Conservation (phyloP, 805 yeast genomes). For the Cyberlindnera samutprakarnensis region DNA sequence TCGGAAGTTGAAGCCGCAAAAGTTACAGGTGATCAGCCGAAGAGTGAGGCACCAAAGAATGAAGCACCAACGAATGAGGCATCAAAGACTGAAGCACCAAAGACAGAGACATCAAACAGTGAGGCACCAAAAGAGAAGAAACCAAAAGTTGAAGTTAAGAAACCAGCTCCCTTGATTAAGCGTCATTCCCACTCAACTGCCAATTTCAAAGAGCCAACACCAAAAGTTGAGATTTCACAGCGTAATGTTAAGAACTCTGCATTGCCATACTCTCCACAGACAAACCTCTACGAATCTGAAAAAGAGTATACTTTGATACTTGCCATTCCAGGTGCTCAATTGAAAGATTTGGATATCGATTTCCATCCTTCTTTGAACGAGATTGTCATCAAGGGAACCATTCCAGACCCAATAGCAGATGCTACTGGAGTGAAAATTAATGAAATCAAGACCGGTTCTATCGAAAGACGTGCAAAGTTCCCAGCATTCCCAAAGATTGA, state of each 20-base stretch:
- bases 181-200: conserved; percentile 17
- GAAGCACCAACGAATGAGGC: neutral
- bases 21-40: conserved; percentile 5
- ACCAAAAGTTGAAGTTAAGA: too few species aligned
- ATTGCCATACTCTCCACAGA: conserved; percentile 49
- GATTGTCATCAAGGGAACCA: conserved; percentile 42
- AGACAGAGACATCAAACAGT: conserved; percentile 4
- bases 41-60: conserved; percentile 1
- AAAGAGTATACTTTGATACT: conserved; percentile 39
- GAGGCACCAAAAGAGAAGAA: too few species aligned
- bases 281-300: conserved; percentile 48
- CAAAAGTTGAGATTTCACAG: conserved; percentile 22
- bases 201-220: conserved; percentile 18
- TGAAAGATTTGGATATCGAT: conserved; percentile 45
- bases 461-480: conserved; percentile 49
- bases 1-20: too few species aligned
- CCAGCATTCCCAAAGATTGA: conserved; percentile 45
- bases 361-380: conserved; percentile 53
- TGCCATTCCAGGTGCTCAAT: conserved; percentile 53
- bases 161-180: conserved; percentile 7
- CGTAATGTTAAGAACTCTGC: conserved; percentile 22
- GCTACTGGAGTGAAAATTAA: conserved; percentile 34
- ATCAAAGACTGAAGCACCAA: conserved; percentile 2
- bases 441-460: conserved; percentile 49
- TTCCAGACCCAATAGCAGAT: conserved; percentile 16